Conservation (phyloP, 1,284 basidiomycete genomes). For the Apiotrichum gamsii region DNA sequence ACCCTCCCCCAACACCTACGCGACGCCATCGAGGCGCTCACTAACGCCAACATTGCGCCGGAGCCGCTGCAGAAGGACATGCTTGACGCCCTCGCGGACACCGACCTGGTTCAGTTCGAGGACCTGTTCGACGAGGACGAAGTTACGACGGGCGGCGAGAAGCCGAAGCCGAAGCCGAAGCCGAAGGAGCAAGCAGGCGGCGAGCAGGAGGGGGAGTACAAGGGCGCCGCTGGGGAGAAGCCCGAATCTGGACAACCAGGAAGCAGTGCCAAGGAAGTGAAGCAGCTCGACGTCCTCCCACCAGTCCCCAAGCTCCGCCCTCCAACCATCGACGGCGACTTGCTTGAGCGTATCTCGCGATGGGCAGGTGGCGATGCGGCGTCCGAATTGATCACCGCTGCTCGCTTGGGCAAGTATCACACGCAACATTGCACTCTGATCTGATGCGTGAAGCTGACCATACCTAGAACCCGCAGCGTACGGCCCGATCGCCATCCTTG, state of each 20-base stretch:
- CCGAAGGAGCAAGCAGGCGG: neutral
- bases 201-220: neutral
- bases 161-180: neutral
- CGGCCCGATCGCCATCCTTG: constrained; percentile 29
- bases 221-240: too few species aligned
- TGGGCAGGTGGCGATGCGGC: too few species aligned
- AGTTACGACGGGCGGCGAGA: neutral
- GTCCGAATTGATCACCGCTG: too few species aligned
- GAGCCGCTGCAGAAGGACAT: constrained; percentile 14
- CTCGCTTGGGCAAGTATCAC: too few species aligned
- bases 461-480: constrained; percentile 28
- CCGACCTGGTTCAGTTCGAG: neutral
- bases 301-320: neutral
- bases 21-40: constrained; percentile 23
- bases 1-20: constrained; percentile 33
- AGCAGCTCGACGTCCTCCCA: neutral
- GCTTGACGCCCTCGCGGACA: constrained; percentile 2
- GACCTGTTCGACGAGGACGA: neutral
- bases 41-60: constrained; percentile 16
- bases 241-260: neutral
- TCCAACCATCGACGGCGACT: constrained; percentile 13
- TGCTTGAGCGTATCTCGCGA: constrained; percentile 7
- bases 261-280: neutral
- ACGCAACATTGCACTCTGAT: too few species aligned
- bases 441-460: neutral